phyloP scores from a whole-genome alignment of 1,284 basidiomycete genomes.

The Rhodotorula glutinis region DNA sequence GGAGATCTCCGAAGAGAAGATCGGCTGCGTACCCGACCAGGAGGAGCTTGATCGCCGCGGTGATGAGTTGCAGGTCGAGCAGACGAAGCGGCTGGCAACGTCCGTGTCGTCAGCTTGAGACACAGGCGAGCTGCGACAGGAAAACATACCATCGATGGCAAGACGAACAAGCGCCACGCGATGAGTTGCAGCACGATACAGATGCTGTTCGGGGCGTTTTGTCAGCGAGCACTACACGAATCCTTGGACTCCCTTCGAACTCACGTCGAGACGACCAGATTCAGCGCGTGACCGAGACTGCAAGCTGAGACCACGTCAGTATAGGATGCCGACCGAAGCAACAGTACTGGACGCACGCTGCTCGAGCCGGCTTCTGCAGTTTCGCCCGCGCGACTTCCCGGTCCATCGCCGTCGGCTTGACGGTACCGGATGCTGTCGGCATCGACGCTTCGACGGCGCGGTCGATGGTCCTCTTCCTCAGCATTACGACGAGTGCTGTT shows the following conservation, averaged over 20 bases:
- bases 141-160: not conserved
- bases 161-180: conserved; percentile 13
- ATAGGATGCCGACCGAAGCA: rapidly evolving
- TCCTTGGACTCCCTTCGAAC: too few relatives aligned
- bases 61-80: not conserved
- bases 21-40: conserved; percentile 12
- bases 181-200: conserved; percentile 6
- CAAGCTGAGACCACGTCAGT: not conserved
- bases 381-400: not conserved
- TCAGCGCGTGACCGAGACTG: conserved; percentile 27
- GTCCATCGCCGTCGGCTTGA: not conserved
- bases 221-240: not conserved
- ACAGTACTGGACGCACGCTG: not conserved
- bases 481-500: not conserved
- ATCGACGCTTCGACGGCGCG: not conserved
- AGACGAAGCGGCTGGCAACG: conserved; percentile 4
- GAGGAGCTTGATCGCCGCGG: conserved; percentile 11
- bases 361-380: conserved; percentile 10
- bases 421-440: too few relatives aligned
- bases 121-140: rapidly evolving
- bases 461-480: not conserved
- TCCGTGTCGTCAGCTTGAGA: not conserved
- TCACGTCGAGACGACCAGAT: conserved; percentile 7
- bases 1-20: conserved; percentile 11
- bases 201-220: not conserved